Conservation (phyloP, 106 monocot genomes). For the Chionographis japonica region DNA sequence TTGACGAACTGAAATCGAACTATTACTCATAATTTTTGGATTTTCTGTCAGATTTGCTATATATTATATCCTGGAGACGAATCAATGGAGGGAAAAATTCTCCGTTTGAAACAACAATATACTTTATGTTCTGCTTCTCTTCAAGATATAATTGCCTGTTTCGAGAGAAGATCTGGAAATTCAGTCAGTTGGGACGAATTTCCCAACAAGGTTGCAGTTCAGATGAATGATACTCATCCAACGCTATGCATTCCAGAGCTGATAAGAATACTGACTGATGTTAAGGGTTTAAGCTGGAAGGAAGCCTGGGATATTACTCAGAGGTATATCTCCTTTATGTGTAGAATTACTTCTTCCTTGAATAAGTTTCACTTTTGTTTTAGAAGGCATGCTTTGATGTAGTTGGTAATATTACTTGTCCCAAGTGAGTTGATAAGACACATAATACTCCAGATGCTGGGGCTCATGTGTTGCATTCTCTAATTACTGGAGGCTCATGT, state of each 20-base stretch:
- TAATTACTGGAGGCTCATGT: too few species aligned
- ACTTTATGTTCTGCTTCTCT: constrained; percentile 96
- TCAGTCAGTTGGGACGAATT: constrained; percentile 81
- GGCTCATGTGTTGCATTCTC: too few species aligned
- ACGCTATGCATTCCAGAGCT: constrained; percentile 97
- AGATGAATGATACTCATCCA: constrained; percentile 99
- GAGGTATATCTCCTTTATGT: constrained; percentile 34
- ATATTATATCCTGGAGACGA: constrained; percentile 96
- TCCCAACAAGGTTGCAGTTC: constrained; percentile 87
- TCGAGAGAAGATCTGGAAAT: constrained; percentile 81
- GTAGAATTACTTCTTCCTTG: too few species aligned
- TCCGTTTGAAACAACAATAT: constrained; percentile 97
- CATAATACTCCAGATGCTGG: too few species aligned
- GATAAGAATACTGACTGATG: constrained; percentile 82
- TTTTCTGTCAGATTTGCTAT: constrained; percentile 69
- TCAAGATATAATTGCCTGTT: constrained; percentile 92
- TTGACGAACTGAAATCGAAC: background rate
- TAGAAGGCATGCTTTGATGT: too few species aligned
- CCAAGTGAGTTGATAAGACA: too few species aligned
- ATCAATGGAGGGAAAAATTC: constrained; percentile 82
- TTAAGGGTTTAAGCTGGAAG: constrained; percentile 82
- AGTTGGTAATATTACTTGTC: too few species aligned
- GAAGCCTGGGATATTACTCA: constrained; percentile 91
- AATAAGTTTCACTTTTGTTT: too few species aligned
- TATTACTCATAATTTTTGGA: background rate